Base-by-base conservation (phyloP, 345 rosid species). In the Boechera divaricarpa region DNA sequence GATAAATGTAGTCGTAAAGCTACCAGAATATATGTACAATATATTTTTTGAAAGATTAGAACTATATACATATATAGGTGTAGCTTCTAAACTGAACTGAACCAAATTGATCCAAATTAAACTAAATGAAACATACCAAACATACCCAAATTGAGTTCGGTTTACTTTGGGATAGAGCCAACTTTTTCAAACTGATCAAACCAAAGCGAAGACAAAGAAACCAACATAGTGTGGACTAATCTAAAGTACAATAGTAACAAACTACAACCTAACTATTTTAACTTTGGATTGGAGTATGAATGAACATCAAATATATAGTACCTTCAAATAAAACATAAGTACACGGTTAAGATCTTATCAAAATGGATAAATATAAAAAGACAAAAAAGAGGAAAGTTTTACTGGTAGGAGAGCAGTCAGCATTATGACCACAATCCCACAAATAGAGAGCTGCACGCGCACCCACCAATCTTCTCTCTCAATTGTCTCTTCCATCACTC, bases 341-440 rank as follows among this genome's bases (percentile, higher is more conserved):
- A 55, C 45, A 47, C 45, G 28, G 28, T 54, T 55, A 75, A 45
- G 12, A 35, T 57, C 38, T 58, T 13, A 38, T 49, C 31, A 67
- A 67, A 59, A 59, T 59, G 33, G 44, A 59, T 59, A 36, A 33
- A 67, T 55, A 24, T 13, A 44, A 47, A 60, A 32, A 6, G 10
- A 68, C 24, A 36, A 49, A 67, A 39, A 33, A 16, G 16, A 38
- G 63, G 66, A 47, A 39, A 71, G 4, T 48, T 47, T 70, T 15
- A 56, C 9, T 51, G 66, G 71, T 44, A 44, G 33, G 59, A 63
- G 67, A 77, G 56, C 53, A 78, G 63, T 57, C 32, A 66, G 73
- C 78, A 90, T 66, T 78, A 83, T 86, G 86, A 85, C 88, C 88
- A 83, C 90, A 84, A 76, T 83, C 83, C 88, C 89, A 83, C 87